Evolutionary conservation across 768 basidiomycete genomes (phyloP), one percentile per base, ranked within the genome.

Genomic region (Auriculariales sp.): DNA sequence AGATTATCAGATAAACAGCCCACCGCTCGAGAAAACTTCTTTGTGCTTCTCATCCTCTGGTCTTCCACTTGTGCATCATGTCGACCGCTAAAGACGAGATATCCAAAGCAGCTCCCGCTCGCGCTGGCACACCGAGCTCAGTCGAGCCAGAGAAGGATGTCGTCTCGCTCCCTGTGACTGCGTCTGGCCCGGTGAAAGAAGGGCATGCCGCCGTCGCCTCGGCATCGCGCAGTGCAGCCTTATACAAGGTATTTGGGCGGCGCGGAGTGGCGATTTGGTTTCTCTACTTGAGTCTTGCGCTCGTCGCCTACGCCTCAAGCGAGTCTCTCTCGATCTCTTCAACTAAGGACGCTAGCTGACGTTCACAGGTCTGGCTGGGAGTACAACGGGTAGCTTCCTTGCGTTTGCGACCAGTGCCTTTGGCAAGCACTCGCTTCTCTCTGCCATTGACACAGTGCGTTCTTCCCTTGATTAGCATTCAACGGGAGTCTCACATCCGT

Each of bases 361-460:
- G n/a, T n/a, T n/a, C n/a, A n/a, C 31, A 32, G 31, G 31, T 32
- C 15, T 32, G 31, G 31, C 31, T 7, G 31, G 31, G 31, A 32
- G 15, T 15, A 86, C 83, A 4, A 85, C 83, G 2, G 79, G 67
- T 55, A 72, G 70, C 49, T 86, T 83, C 61, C 71, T 81, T 28
- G 61, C 65, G 45, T 78, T 72, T 51, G 80, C 81, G 11, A 68
- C 70, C 12, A 77, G 74, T 14, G 65, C 64, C 27, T 75, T 80
- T 44, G 66, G 65, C 3, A 63, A 70, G 31, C 79, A 80, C 56
- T 74, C 72, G 52, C 64, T 78, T 4, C 66, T 81, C 39, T 68
- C 72, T 22, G 69, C 78, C 3, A 76, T 82, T 32, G 31, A 32
- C 31, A 32, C 31, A 15, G 31, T 32, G 31, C 7, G 31, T 7